Conservation (phyloP, 208 protist genomes). For the Histomonas meleagridis region DNA sequence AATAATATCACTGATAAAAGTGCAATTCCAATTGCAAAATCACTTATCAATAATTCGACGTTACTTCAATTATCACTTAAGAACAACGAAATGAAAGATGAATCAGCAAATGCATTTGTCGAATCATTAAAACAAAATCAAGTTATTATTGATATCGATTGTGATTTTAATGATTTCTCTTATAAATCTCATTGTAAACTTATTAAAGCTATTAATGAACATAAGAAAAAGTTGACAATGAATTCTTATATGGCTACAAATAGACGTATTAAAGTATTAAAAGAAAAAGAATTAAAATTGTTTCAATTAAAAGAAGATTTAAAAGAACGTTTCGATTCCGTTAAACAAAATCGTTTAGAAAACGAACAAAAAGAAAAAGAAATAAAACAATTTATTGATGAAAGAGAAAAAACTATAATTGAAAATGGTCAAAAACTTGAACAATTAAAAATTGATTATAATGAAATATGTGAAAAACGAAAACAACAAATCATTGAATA, state of each 20-base stretch:
- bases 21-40: neutral
- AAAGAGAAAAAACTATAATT: neutral
- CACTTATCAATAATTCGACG: neutral
- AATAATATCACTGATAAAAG: neutral
- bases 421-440: neutral
- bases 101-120: neutral
- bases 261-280: neutral
- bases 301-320: neutral
- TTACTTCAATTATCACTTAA: neutral
- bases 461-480: neutral
- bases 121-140: neutral
- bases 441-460: neutral
- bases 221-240: neutral
- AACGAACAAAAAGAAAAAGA: neutral
- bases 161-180: neutral
- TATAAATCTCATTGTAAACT: neutral
- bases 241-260: neutral
- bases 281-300: neutral
- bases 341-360: neutral
- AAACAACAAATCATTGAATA: neutral
- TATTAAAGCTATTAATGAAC: neutral
- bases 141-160: neutral
- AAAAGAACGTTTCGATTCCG: neutral
- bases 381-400: neutral
- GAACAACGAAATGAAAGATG: neutral